These are phyloP conservation scores for Pleoardoris graminearum DNA, from an alignment of 2,329 filamentous ascomycete species.

Conservation along the genomic window DNA sequence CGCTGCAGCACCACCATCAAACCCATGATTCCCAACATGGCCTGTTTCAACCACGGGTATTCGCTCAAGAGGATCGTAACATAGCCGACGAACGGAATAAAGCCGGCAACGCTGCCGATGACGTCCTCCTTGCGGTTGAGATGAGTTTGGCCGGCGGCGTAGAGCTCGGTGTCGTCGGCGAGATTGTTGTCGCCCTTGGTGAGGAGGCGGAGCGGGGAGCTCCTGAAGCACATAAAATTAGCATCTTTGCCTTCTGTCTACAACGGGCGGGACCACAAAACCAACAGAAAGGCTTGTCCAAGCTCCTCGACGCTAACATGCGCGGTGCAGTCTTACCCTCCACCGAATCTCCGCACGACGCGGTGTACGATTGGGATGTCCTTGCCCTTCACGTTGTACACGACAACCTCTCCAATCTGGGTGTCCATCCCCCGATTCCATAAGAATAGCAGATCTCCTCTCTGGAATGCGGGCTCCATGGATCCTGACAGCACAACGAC, in stretches of 20 bases:
- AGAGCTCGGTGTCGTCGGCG: constrained; percentile 89
- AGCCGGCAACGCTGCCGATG: constrained; percentile 88
- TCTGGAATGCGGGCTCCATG: constrained; percentile 82
- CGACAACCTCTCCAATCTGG: constrained; percentile 72
- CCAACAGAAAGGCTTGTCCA: constrained; percentile 3
- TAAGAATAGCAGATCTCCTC: constrained; percentile 74
- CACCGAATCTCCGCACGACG: constrained; percentile 72
- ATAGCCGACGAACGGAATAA: constrained; percentile 93
- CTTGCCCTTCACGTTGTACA: constrained; percentile 87
- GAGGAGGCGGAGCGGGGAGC: constrained; percentile 66
- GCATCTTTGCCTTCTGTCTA: not conserved
- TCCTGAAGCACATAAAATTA: constrained; percentile 33
- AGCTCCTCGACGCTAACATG: constrained; percentile 6
- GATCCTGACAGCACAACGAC: constrained; percentile 83
- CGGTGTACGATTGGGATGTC: constrained; percentile 98
- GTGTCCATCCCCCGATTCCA: constrained; percentile 71
- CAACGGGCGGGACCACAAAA: not conserved
- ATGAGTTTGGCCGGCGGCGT: constrained; percentile 84
- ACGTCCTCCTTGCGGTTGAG: constrained; percentile 81
- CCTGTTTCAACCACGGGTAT: constrained; percentile 96
- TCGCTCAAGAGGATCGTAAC: constrained; percentile 95
- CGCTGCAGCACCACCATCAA: constrained; percentile 88
- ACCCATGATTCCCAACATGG: constrained; percentile 92
- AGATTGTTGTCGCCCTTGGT: constrained; percentile 98
- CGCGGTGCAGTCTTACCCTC: constrained; percentile 50